Base-by-base conservation (phyloP, 139 green algal genomes). In the Haematococcus lacustris region DNA sequence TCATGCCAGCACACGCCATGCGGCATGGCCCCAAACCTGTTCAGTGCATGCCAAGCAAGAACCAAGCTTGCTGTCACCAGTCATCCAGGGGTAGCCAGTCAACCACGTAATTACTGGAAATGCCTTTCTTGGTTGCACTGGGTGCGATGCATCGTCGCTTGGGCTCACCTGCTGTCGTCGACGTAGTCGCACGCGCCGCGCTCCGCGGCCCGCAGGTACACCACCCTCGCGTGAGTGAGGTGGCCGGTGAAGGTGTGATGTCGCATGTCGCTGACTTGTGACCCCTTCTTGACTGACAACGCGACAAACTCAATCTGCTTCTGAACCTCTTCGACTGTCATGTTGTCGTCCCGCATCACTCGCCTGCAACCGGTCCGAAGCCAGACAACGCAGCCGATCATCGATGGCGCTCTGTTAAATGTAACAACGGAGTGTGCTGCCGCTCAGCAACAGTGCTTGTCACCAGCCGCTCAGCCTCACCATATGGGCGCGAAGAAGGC, bases 401-500 rank as follows among this genome's bases (percentile, higher is more conserved):
- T n/a, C n/a, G n/a, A n/a, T n/a, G n/a, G n/a, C n/a, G n/a, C n/a
- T n/a, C n/a, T n/a, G n/a, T n/a, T n/a, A n/a, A n/a, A n/a, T n/a
- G n/a, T n/a, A n/a, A n/a, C n/a, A n/a, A n/a, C n/a, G n/a, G n/a
- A n/a, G n/a, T n/a, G n/a, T n/a, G n/a, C n/a, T n/a, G n/a, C n/a
- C n/a, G n/a, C n/a, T n/a, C n/a, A n/a, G n/a, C n/a, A n/a, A n/a
- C n/a, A n/a, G n/a, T n/a, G n/a, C n/a, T n/a, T n/a, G n/a, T n/a
- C n/a, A n/a, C n/a, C n/a, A n/a, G n/a, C n/a, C n/a, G n/a, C n/a
- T n/a, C n/a, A n/a, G n/a, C n/a, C n/a, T n/a, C n/a, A n/a, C 73
- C 89, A 96, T 71, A 96, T 91, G 62, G 91, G 91, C 2, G 91
- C 91, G 73, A 96, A 96, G 84, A 94, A 96, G 71, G 90, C 88